Evolutionary conservation across 2,329 filamentous ascomycete species (phyloP).

Genomic region (Curvularia sp.): DNA sequence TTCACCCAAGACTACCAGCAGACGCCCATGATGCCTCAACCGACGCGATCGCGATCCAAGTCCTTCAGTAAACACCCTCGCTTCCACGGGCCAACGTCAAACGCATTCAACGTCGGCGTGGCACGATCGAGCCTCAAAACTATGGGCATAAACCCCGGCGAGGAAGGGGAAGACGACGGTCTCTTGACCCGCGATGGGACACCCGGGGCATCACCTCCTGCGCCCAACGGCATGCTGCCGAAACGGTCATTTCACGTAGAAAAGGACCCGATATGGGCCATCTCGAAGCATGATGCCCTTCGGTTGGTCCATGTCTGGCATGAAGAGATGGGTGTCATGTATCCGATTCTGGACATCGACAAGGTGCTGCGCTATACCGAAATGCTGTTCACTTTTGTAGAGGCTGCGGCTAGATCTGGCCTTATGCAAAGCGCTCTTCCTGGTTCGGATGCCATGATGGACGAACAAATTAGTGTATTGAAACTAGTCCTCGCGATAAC

Average conservation of each 20-base stretch:
- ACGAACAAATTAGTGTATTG: conserved; percentile 72
- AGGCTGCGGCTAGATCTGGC: conserved; percentile 66
- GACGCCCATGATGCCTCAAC: conserved; percentile 43
- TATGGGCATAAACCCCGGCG: conserved; percentile 79
- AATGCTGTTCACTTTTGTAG: conserved; percentile 74
- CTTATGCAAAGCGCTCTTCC: conserved; percentile 62
- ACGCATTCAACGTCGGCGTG: conserved; percentile 82
- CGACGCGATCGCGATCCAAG: conserved; percentile 50
- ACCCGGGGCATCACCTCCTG: conserved; percentile 56
- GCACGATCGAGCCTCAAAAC: conserved; percentile 86
- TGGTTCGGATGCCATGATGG: conserved; percentile 65
- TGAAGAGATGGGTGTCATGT: conserved; percentile 92
- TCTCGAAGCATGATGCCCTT: conserved; percentile 79
- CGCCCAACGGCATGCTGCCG: conserved; percentile 20
- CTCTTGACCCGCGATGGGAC: conserved; percentile 60
- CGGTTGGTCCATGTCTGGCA: conserved; percentile 81
- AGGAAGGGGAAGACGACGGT: conserved; percentile 68
- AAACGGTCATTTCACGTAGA: conserved; percentile 51
- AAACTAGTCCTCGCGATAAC: conserved; percentile 85
- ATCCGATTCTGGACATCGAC: conserved; percentile 80
- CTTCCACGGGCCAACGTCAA: conserved; percentile 86
- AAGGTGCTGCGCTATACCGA: conserved; percentile 73
- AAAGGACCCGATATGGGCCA: conserved; percentile 80
- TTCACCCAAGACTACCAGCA: conserved; percentile 43
- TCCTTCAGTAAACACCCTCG: conserved; percentile 61